A percentile compares a stretch with the other conserved stretches of the same genome.
Evolutionary conservation across 2,329 filamentous ascomycete species (phyloP).

Genomic region (Penicillium aurantiogriseum): DNA sequence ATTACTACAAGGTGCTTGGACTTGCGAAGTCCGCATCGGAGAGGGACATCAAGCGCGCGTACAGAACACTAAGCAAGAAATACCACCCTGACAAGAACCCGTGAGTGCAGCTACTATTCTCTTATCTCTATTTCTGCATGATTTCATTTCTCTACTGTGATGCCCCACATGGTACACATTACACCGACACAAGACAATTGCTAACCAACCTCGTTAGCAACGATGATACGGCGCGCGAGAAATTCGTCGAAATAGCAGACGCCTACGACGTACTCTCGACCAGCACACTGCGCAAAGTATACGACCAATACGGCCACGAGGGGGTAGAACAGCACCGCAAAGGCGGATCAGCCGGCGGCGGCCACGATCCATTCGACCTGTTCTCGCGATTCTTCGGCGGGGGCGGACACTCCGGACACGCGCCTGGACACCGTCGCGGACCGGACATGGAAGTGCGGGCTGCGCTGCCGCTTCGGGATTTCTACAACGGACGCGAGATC

Average conservation of each 20-base stretch:
- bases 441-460: constrained; percentile 88
- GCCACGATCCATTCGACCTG: constrained; percentile 86
- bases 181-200: neutral
- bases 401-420: constrained; percentile 74
- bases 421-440: constrained; percentile 71
- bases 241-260: constrained; percentile 91
- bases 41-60: constrained; percentile 88
- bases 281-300: constrained; percentile 76
- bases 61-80: constrained; percentile 88
- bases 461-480: constrained; percentile 76
- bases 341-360: constrained; percentile 59
- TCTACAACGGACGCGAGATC: constrained; percentile 84
- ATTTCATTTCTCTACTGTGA: neutral
- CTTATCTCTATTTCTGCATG: neutral
- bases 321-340: constrained; percentile 80
- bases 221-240: constrained; percentile 76
- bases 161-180: neutral
- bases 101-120: constrained; percentile 52
- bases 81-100: constrained; percentile 98
- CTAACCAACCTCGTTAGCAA: constrained; percentile 52
- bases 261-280: constrained; percentile 91
- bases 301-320: constrained; percentile 92
- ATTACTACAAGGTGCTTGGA: constrained; percentile 69
- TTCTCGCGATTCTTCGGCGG: constrained; percentile 97
- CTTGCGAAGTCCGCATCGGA: constrained; percentile 77